phyloP scores from a whole-genome alignment of 371 early-diverging fungal species.

The Lichtheimia ornata region DNA sequence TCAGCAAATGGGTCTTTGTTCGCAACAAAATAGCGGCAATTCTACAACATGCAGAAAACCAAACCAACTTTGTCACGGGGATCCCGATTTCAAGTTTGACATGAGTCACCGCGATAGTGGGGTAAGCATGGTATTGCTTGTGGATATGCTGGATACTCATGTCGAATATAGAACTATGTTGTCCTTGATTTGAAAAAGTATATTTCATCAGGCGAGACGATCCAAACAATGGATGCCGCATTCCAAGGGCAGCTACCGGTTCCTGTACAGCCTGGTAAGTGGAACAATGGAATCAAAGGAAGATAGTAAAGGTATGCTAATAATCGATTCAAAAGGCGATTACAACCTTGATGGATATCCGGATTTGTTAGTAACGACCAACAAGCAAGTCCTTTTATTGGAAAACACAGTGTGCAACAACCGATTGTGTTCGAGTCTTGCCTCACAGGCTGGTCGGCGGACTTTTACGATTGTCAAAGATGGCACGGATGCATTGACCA shows the following conservation, averaged over 20 bases:
- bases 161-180: conserved; percentile 36
- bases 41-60: conserved; percentile 59
- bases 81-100: conserved; percentile 72
- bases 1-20: conserved; percentile 80
- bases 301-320: background rate
- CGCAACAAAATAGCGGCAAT: conserved; percentile 35
- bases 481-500: conserved; percentile 62
- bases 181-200: conserved; percentile 45
- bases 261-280: conserved; percentile 43
- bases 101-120: conserved; percentile 24
- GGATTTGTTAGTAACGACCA: conserved; percentile 72
- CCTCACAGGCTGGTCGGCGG: conserved; percentile 47
- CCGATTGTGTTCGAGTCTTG: conserved; percentile 42
- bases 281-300: too few relatives aligned
- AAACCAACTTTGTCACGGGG: conserved; percentile 72
- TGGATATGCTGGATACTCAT: background rate
- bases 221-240: conserved; percentile 41
- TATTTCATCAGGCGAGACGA: conserved; percentile 49
- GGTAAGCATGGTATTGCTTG: background rate
- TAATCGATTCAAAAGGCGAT: conserved; percentile 60
- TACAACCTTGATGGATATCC: conserved; percentile 92
- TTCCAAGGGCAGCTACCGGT: conserved; percentile 66
- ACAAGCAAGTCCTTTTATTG: conserved; percentile 52
- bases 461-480: conserved; percentile 57
- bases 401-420: conserved; percentile 62